A percentile compares a stretch with the other conserved stretches of the same genome.
These are phyloP conservation scores for Peronospora destructor DNA, from an alignment of 352 stramenopile genomes.

Conservation along the genomic window DNA sequence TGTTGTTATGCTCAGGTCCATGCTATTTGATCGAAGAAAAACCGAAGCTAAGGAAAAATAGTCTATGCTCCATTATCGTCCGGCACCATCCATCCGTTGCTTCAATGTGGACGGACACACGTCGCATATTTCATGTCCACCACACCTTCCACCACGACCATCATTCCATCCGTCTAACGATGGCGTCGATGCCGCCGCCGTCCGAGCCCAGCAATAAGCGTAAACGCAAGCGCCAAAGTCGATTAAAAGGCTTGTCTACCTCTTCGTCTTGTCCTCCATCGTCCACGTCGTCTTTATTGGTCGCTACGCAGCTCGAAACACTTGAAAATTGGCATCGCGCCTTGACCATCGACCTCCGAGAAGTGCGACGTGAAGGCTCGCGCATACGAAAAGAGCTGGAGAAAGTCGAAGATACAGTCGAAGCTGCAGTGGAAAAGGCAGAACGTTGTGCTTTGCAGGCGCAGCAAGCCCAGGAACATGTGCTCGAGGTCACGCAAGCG, in stretches of 20 bases:
- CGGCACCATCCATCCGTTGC: too few relatives aligned
- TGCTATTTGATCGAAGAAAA: constrained; percentile 1
- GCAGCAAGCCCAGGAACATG: constrained; percentile 9
- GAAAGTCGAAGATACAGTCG: constrained; percentile 33
- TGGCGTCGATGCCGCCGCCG: constrained; percentile 30
- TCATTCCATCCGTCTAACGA: constrained; percentile 6
- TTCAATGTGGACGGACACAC: constrained; percentile 1
- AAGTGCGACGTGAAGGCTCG: constrained; percentile 28
- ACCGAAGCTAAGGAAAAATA: background rate
- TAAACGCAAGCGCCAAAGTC: constrained; percentile 24
- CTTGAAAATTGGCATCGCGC: constrained; percentile 34
- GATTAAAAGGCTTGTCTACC: background rate
- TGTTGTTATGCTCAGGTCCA: background rate
- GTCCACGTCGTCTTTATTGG: background rate
- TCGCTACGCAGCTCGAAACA: constrained; percentile 19
- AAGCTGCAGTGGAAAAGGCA: constrained; percentile 31
- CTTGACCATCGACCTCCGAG: constrained; percentile 26
- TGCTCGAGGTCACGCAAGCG: background rate
- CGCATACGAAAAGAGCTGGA: constrained; percentile 37
- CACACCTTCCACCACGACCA: constrained; percentile 3
- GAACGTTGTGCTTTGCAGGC: constrained; percentile 21
- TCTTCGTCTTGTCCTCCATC: background rate
- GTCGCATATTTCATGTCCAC: constrained; percentile 19
- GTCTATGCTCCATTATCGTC: too few relatives aligned
- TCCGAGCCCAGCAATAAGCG: constrained; percentile 24